Conservation (phyloP, 345 rosid species). For the Erysimum cheiranthoides region DNA sequence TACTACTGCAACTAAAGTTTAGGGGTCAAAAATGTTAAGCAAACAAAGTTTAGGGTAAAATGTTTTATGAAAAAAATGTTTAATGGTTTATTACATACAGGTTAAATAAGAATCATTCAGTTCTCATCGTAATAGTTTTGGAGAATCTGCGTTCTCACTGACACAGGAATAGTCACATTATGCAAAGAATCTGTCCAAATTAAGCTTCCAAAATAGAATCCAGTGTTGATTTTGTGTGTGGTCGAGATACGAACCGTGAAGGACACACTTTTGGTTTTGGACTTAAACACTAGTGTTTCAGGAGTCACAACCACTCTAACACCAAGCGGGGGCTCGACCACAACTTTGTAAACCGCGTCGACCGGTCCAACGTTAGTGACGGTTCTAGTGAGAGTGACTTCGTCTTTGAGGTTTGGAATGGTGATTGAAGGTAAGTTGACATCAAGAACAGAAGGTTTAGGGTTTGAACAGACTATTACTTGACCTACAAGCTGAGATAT, state of each 20-base stretch:
- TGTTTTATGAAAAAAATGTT: no score
- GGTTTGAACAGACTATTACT: conserved; percentile 35
- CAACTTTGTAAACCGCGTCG: conserved; percentile 38
- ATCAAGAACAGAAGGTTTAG: conserved; percentile 32
- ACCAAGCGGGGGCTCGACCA: conserved; percentile 46
- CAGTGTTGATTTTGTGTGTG: conserved; percentile 45
- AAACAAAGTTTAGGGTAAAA: no score
- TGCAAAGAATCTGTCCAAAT: conserved; percentile 45
- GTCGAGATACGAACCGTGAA: conserved; percentile 41
- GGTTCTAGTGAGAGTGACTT: conserved; percentile 42
- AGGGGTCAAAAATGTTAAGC: no score
- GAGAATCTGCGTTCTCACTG: conserved; percentile 45
- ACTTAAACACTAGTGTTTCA: conserved; percentile 35
- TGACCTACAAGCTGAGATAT: conserved; percentile 55
- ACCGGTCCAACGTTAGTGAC: conserved; percentile 54
- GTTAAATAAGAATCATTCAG: background rate
- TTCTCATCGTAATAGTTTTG: conserved; percentile 36
- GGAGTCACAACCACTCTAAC: conserved; percentile 37
- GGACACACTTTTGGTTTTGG: conserved; percentile 24
- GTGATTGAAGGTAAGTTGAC: conserved; percentile 58
- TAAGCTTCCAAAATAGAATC: conserved; percentile 52
- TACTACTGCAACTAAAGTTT: no score
- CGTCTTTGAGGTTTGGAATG: conserved; percentile 32
- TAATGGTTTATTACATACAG: no score
- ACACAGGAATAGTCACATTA: conserved; percentile 46